phyloP scores from a whole-genome alignment of 345 rosid species.

The Aegle marmelos region DNA sequence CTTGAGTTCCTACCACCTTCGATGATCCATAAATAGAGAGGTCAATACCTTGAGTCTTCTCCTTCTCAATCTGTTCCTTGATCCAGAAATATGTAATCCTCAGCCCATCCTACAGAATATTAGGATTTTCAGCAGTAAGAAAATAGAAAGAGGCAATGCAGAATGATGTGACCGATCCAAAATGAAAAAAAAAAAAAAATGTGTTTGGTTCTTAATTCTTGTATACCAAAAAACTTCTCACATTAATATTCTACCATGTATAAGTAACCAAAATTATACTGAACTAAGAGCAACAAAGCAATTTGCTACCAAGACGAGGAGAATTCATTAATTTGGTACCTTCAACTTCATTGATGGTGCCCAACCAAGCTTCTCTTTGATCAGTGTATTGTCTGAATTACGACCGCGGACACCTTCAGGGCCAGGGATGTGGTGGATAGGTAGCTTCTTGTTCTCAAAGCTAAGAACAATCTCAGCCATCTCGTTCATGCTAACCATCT shows the following conservation, averaged over 20 bases:
- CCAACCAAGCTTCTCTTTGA: constrained; percentile 99
- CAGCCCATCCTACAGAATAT: constrained; percentile 75
- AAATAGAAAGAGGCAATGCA: neutral
- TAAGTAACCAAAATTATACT: neutral
- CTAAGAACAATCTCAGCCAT: constrained; percentile 97
- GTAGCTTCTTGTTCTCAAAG: constrained; percentile 83
- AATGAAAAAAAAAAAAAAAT: neutral
- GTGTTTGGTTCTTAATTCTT: neutral
- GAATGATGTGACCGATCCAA: neutral
- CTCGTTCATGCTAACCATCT: constrained; percentile 99
- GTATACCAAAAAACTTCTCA: neutral
- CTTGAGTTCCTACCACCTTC: constrained; percentile 98
- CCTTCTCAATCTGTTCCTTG: constrained; percentile 92
- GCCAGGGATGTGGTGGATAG: constrained; percentile 95
- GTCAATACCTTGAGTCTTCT: constrained; percentile 76
- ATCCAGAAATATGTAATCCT: constrained; percentile 95
- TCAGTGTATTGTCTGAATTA: constrained; percentile 93
- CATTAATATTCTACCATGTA: neutral
- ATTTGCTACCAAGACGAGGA: neutral
- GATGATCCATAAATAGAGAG: constrained; percentile 81
- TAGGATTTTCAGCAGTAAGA: constrained; percentile 2
- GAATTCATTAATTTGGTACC: constrained; percentile 37
- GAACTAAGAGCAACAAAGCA: neutral
- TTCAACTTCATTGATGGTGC: constrained; percentile 93
- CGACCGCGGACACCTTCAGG: constrained; percentile 99